Base-by-base conservation (phyloP, 257 asterid genomes). In the Eustoma russellianum region DNA sequence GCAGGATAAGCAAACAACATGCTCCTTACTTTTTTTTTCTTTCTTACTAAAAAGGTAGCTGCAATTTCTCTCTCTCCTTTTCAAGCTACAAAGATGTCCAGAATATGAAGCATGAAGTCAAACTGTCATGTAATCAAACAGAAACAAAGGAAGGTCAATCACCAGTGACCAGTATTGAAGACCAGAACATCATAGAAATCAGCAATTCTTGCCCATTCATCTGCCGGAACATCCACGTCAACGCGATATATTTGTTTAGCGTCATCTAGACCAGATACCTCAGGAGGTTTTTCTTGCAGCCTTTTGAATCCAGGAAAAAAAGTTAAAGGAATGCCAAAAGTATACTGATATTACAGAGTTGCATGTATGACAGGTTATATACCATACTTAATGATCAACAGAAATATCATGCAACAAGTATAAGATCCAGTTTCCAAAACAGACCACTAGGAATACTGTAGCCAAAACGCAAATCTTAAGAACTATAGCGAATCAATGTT, bases 111-210 rank as follows among this genome's bases (percentile, higher is more conserved):
- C 9, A 11, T 8, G 43, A 11, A 11, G 2, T 53, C 15, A 53
- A 35, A 33, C 7, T 58, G 50, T 52, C 19, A 48, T 46, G 61
- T 53, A 17, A 17, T 5, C 46, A 59, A 7, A 34, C 57, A 45
- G 46, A 46, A 50, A 48, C 14, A 12, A 53, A 59, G 50, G 73
- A 71, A 57, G 6, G 52, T 58, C 62, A 68, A 48, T 82, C 63
- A 88, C 98, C 97, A 92, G 63, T 88, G 97, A 53, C 98, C 95
- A 59, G 97, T 92, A 70, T 88, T 92, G 81, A 88, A 92, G 62
- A 92, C 74, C 52, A 88, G 70, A 54, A 92, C 93, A 70, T 79
- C 70, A 63, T 87, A 88, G 75, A 92, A 85, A 68, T 67, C 80
- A 46, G 82, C 77, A 70, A 88, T 60, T 48, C 63, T 71, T 40